phyloP scores from a whole-genome alignment of 2,329 filamentous ascomycete genomes.

The Stagonosporopsis chrysanthemi region DNA sequence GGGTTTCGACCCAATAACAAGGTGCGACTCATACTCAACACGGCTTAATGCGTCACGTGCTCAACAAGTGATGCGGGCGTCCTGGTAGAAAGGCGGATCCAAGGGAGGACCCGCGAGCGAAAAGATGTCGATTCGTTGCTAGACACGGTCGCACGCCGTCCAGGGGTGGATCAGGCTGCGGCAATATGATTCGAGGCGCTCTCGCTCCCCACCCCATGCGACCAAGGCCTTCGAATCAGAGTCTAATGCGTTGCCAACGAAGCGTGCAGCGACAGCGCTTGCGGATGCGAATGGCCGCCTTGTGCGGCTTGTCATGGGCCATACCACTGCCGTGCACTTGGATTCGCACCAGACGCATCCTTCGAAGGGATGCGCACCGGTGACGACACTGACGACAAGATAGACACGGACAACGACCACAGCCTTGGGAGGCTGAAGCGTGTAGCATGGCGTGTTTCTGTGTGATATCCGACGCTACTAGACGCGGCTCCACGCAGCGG shows the following conservation, averaged over 20 bases:
- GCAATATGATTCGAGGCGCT: conserved; percentile 38
- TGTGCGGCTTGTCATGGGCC: conserved; percentile 10
- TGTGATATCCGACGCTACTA: conserved; percentile 19
- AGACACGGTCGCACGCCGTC: conserved; percentile 28
- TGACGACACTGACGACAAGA: conserved; percentile 34
- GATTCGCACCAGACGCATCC: conserved; percentile 30
- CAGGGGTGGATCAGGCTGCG: conserved; percentile 30
- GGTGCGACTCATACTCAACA: conserved; percentile 17
- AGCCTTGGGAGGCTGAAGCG: conserved; percentile 23
- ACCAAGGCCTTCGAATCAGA: conserved; percentile 35
- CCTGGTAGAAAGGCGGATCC: conserved; percentile 31
- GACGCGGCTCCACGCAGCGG: conserved; percentile 22
- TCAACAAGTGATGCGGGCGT: conserved; percentile 28
- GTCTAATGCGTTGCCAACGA: conserved; percentile 47
- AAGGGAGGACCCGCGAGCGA: conserved; percentile 38
- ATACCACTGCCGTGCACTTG: conserved; percentile 41
- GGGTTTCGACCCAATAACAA: conserved; percentile 27
- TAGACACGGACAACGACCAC: conserved; percentile 13
- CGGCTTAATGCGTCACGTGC: conserved; percentile 39
- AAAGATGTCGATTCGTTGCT: conserved; percentile 43
- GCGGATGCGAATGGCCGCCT: conserved; percentile 40
- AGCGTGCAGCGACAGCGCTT: conserved; percentile 46
- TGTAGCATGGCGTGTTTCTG: conserved; percentile 25
- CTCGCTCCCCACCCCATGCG: conserved; percentile 33
- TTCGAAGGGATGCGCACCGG: conserved; percentile 15